A percentile compares a stretch with the other conserved stretches of the same genome.
These are phyloP conservation scores for Phytophthora pistaciae DNA, from an alignment of 352 stramenopile species.

Conservation along the genomic window DNA sequence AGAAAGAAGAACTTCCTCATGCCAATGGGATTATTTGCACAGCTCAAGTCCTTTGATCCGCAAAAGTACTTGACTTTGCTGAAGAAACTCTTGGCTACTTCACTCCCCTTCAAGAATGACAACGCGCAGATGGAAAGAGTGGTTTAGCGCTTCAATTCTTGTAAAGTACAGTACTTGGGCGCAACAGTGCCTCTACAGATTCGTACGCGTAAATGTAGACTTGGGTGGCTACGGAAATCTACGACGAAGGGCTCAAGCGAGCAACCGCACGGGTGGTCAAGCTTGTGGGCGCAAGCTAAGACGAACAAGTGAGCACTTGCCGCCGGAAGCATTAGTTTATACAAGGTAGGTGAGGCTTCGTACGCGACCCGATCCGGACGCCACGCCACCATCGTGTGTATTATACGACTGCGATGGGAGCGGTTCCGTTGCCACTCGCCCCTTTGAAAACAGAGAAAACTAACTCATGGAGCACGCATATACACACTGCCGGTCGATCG, in stretches of 20 bases:
- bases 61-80: background rate
- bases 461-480: slow-evolving; percentile 38
- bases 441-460: slow-evolving; percentile 21
- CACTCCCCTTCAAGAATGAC: slow-evolving; percentile 9
- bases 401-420: slow-evolving; percentile 34
- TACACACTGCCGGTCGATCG: slow-evolving; percentile 27
- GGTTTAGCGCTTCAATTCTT: background rate
- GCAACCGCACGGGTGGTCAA: background rate
- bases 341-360: slow-evolving; percentile 3
- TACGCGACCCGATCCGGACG: slow-evolving; percentile 10
- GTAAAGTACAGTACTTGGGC: slow-evolving; percentile 3
- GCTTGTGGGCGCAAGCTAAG: background rate
- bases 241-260: background rate
- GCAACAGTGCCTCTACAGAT: slow-evolving; percentile 21
- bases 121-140: slow-evolving; percentile 5
- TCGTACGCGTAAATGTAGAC: slow-evolving; percentile 5
- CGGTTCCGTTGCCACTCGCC: slow-evolving; percentile 43
- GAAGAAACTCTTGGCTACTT: background rate
- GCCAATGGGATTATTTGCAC: too few relatives aligned
- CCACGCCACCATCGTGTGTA: slow-evolving; percentile 34
- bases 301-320: too few relatives aligned
- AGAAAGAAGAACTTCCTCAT: background rate
- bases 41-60: too few relatives aligned
- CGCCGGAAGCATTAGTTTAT: background rate
- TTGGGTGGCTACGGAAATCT: slow-evolving; percentile 9